These are phyloP conservation scores for Chalaropsis ovoidea DNA, from an alignment of 2,329 filamentous ascomycete genomes.

Conservation along the genomic window DNA sequence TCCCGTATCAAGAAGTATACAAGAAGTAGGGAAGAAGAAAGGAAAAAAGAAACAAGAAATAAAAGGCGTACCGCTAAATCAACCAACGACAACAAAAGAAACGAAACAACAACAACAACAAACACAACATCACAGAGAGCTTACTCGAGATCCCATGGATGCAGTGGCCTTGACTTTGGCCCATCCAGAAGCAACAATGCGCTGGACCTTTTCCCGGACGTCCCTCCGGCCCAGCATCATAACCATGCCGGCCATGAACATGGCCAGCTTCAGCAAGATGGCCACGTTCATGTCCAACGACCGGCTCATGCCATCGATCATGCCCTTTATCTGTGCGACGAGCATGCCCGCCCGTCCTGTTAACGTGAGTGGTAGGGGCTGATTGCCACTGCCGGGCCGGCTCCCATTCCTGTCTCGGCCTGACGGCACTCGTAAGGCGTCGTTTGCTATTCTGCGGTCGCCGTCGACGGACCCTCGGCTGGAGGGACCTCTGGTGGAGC, in stretches of 20 bases:
- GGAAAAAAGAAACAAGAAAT: conserved; percentile 1
- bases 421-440: background rate
- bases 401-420: conserved; percentile 20
- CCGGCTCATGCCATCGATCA: conserved; percentile 43
- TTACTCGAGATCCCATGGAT: conserved; percentile 95
- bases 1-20: conserved; percentile 17
- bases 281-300: conserved; percentile 48
- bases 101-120: background rate
- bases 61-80: conserved; percentile 6
- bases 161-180: conserved; percentile 72
- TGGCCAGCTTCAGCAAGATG: conserved; percentile 52
- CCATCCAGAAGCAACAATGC: conserved; percentile 61
- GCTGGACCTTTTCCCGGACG: conserved; percentile 62
- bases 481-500: conserved; percentile 17
- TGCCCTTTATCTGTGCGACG: conserved; percentile 41
- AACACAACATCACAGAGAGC: conserved; percentile 58
- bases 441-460: conserved; percentile 1
- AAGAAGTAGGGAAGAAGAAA: conserved; percentile 18
- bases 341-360: conserved; percentile 41
- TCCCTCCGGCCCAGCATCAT: conserved; percentile 65
- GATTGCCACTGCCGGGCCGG: conserved; percentile 30
- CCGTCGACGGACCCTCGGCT: background rate
- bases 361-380: conserved; percentile 30
- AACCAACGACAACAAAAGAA: conserved; percentile 9
- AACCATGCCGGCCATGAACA: conserved; percentile 70